Percentiles rank a stretch among this genome's conserved stretches.
Evolutionary conservation across 2,329 filamentous ascomycete genomes (phyloP).

Genomic region (Fusarium pseudocircinatum): DNA sequence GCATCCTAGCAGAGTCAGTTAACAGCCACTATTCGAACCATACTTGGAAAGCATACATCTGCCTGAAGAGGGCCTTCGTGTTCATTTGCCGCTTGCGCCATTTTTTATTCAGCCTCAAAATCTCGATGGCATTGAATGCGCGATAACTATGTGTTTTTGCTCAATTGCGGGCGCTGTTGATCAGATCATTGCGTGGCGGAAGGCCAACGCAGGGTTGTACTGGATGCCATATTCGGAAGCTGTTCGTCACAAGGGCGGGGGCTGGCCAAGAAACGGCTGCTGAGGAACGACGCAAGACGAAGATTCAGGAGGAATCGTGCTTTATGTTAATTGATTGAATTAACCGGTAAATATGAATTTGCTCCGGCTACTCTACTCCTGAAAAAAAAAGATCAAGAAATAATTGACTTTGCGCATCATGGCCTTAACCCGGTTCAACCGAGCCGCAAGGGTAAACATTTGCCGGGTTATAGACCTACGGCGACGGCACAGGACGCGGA

Average conservation of each 20-base stretch:
- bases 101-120: not conserved
- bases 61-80: not conserved
- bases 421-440: accelerated
- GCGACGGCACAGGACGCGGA: accelerated
- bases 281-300: accelerated
- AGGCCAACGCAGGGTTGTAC: not conserved
- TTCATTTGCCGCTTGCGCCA: not conserved
- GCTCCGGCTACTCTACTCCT: too few relatives aligned
- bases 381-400: too few relatives aligned
- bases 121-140: too few relatives aligned
- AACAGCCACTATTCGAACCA: too few relatives aligned
- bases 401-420: accelerated
- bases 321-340: not conserved
- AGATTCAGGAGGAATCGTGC: accelerated
- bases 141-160: not conserved
- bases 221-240: not conserved
- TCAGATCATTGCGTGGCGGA: not conserved
- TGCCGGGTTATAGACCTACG: not conserved
- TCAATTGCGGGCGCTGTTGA: accelerated
- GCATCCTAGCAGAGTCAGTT: not conserved
- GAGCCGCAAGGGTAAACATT: not conserved
- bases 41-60: not conserved
- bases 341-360: too few relatives aligned
- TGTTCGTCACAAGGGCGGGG: accelerated
- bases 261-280: too few relatives aligned